Percentiles rank a stretch among this genome's conserved stretches.
Conservation (phyloP, 1,284 basidiomycete genomes). For the Cryptococcus sp. region DNA sequence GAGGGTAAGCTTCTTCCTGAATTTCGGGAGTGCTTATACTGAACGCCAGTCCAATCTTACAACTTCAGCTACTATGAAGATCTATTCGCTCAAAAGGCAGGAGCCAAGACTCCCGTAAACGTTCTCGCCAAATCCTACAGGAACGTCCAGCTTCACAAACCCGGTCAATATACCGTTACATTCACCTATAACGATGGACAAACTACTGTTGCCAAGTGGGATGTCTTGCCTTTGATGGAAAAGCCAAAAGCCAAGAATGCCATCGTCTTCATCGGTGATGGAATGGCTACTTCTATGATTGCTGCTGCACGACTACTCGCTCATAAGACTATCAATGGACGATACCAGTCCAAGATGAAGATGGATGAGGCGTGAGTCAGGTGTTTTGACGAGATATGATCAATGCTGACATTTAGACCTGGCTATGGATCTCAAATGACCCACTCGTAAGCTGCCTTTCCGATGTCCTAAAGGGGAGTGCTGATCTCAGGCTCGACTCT, state of each 20-base stretch:
- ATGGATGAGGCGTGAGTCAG: conserved; percentile 36
- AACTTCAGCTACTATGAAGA: conserved; percentile 46
- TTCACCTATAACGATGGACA: conserved; percentile 31
- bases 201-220: conserved; percentile 43
- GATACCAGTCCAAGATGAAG: conserved; percentile 42
- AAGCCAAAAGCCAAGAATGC: conserved; percentile 46
- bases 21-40: neutral
- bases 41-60: conserved; percentile 26
- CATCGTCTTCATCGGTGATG: conserved; percentile 48
- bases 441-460: conserved; percentile 10
- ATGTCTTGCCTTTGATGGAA: conserved; percentile 36
- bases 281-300: conserved; percentile 44
- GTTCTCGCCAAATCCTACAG: conserved; percentile 47
- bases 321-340: conserved; percentile 51
- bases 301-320: conserved; percentile 48
- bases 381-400: neutral
- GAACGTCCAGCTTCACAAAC: conserved; percentile 40
- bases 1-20: conserved; percentile 11
- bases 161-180: conserved; percentile 27
- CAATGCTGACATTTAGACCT: conserved; percentile 3
- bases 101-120: conserved; percentile 42
- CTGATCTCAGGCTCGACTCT: conserved; percentile 26
- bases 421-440: conserved; percentile 38
- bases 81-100: conserved; percentile 42
- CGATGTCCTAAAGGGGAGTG: neutral